Evolutionary conservation across 331 rosid species (phyloP).

Genomic region (Erythrophleum ivorense): DNA sequence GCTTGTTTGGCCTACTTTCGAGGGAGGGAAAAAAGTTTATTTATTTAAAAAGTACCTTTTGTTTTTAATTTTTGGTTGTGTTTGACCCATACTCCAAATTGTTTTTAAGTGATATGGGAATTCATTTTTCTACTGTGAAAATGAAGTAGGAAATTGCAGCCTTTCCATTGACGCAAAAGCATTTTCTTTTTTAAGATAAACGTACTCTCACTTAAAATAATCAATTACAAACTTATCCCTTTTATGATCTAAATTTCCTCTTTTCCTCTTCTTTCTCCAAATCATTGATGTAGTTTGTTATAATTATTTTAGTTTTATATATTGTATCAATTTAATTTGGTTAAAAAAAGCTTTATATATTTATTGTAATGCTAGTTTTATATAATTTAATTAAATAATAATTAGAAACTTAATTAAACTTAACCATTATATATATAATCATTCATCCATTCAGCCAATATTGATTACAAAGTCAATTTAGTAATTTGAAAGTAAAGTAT

Average conservation of each 20-base stretch:
- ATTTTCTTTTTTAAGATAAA: not conserved
- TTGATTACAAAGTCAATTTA: no score
- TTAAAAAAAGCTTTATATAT: no score
- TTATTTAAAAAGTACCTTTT: not conserved
- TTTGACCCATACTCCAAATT: not conserved
- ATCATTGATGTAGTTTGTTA: not conserved
- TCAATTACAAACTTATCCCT: slow-evolving; percentile 2
- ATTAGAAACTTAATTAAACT: no score
- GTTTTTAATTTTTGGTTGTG: not conserved
- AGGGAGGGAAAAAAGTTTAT: not conserved
- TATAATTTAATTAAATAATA: no score
- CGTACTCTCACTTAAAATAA: no score
- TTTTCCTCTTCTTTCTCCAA: not conserved
- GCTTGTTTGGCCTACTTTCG: no score
- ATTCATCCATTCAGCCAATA: no score
- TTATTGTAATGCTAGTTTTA: no score
- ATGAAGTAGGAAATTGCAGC: not conserved
- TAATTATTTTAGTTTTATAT: not conserved
- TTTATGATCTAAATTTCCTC: not conserved
- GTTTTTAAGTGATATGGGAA: not conserved
- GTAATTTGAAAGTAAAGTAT: no score
- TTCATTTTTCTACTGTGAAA: not conserved
- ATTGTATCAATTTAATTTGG: not conserved
- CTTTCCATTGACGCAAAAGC: not conserved
- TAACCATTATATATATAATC: no score